Percentiles rank a stretch among this genome's conserved stretches.
Evolutionary conservation across 2,329 filamentous ascomycete genomes (phyloP).

Genomic region (Gaeumannomyces tritici): DNA sequence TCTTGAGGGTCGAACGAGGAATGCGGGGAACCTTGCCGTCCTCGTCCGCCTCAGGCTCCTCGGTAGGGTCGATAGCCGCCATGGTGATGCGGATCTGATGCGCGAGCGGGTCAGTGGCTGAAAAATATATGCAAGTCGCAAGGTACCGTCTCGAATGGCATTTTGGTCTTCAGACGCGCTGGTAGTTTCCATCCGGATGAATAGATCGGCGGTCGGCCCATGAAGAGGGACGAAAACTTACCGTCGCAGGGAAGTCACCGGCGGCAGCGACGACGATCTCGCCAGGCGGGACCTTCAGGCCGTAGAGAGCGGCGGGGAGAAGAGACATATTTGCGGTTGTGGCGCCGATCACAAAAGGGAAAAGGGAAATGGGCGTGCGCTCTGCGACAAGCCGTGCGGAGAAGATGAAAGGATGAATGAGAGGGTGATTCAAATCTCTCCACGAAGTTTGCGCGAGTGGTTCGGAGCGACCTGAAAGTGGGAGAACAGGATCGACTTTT

Average conservation of each 20-base stretch:
- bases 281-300: conserved; percentile 80
- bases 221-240: conserved; percentile 27
- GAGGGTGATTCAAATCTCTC: not conserved
- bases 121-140: not conserved
- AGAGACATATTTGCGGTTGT: conserved; percentile 38
- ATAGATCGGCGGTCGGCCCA: not conserved
- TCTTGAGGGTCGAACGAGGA: conserved; percentile 79
- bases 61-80: conserved; percentile 91
- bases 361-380: not conserved
- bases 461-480: not conserved
- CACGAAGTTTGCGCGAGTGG: not conserved
- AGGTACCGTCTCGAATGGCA: not conserved
- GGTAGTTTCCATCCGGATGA: not conserved
- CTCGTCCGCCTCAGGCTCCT: conserved; percentile 56
- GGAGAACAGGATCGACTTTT: conserved; percentile 3
- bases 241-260: conserved; percentile 72
- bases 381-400: not conserved
- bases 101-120: not conserved
- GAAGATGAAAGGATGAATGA: not conserved
- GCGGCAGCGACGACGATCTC: conserved; percentile 73
- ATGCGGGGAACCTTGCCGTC: conserved; percentile 50
- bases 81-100: conserved; percentile 90
- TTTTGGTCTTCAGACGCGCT: too few species aligned
- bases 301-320: conserved; percentile 62
- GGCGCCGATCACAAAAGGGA: not conserved